Evolutionary conservation across 1,284 basidiomycete species (phyloP), one percentile per base, ranked within the genome.

Genomic region (Peniophora sp.): DNA sequence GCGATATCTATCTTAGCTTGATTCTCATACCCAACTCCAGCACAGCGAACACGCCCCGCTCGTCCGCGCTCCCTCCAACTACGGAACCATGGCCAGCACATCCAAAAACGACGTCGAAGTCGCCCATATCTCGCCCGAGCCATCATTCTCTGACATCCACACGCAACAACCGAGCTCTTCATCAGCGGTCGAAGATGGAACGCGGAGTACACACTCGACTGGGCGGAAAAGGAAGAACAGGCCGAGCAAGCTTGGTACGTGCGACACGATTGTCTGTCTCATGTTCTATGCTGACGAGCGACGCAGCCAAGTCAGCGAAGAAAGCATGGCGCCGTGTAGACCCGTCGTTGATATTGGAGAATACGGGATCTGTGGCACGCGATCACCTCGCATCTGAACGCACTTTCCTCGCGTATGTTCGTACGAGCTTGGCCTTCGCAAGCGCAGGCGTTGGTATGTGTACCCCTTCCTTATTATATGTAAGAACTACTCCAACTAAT

Each of bases 371-470:
- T 3, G 44, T 45, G 12, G 44, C 44, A 16, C 44, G 44, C 44
- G 44, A 45, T 20, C 44, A 45, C 23, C 44, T 45, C 8, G 44
- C 53, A 22, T 62, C 59, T 35, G 67, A 70, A 44, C 58, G 68
- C 16, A 70, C 68, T 14, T 68, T 66, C 59, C 56, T 70, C 8
- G 67, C 67, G 20, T 70, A 68, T 52, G 59, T 69, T 10, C 60
- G 67, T 19, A 69, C 68, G 12, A 67, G 65, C 24, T 55, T 70
- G 22, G 61, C 64, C 9, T 61, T 69, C 25, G 59, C 66, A 25
- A 62, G 62, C 6, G 61, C 64, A 8, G 69, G 69, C 2, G 75
- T 81, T n/a, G 78, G 79, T 80, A 50, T 60, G 76, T 69, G 35
- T 36, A 19, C 41, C 23, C 34, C 24, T 45, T 58, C 24, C 36